Evolutionary conservation across 164 flowering plant species (phyloP), one percentile per base, ranked within the genome.

Genomic region (Hamamelis virginiana): DNA sequence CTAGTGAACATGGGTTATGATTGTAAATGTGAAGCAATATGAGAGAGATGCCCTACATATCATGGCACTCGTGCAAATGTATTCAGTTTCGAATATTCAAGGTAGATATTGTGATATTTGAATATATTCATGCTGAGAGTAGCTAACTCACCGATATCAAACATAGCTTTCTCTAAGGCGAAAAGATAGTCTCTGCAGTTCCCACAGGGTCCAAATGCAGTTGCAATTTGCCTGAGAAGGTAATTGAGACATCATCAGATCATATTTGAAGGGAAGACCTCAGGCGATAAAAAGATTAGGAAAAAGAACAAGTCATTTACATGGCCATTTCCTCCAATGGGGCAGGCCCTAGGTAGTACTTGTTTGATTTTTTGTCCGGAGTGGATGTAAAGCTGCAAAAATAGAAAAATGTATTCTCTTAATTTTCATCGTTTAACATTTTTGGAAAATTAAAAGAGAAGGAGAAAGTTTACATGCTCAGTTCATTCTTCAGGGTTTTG

Each of bases 341-440:
- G 5, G 99, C 97, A 66, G 99, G 98, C 0, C 99, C 99, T 51
- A 96, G 80, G 72, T 91, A 96, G 78, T 93, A 96, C 70, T 88
- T 96, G 86, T 96, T 96, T 44, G 82, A 72, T 75, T 73, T 77
- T 64, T 77, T 86, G 83, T 91, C 90, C 8, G 95, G 96, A 74
- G 98, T 93, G 4, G 99, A 93, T 44, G 95, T 93, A 76, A 93
- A 93, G 38, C 99, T 95, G 96, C 82, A 83, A 59, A 27, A 5
- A 22, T 53, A 57, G 23, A 51, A 23, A 59, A 47, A 61, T 44
- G 11, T 11, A n/a, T 19, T 62, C 28, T 3, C 13, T 41, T 26
- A 9, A 27, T 11, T n/a, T n/a, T n/a, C n/a, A n/a, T n/a, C n/a
- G n/a, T n/a, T n/a, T n/a, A n/a, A n/a, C n/a, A n/a, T n/a, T n/a